Conservation (phyloP, 768 basidiomycete genomes). For the Phaeolepiota aurea region DNA sequence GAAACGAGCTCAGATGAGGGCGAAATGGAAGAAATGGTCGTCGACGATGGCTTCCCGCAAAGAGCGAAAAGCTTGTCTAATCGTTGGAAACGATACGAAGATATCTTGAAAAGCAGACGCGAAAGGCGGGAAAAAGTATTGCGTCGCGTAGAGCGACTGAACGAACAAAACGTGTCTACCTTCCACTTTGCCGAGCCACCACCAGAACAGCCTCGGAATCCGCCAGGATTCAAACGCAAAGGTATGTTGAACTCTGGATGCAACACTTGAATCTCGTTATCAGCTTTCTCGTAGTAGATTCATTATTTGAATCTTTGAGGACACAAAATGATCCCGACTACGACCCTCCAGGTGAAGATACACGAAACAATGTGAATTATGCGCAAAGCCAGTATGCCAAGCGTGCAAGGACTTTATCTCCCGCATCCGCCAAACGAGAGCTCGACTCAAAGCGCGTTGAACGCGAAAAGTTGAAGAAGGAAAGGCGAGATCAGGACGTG, state of each 20-base stretch:
- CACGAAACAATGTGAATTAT: constrained; percentile 23
- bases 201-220: constrained; percentile 11
- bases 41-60: constrained; percentile 23
- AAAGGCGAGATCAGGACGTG: constrained; percentile 28
- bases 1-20: constrained; percentile 9
- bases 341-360: constrained; percentile 20
- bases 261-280: not conserved
- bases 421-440: constrained; percentile 27
- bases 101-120: constrained; percentile 22
- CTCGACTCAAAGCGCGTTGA: constrained; percentile 25
- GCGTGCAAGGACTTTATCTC: constrained; percentile 44
- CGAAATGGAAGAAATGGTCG: constrained; percentile 44
- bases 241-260: constrained; percentile 24
- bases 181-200: constrained; percentile 13
- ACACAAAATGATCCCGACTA: constrained; percentile 22
- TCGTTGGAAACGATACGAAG: constrained; percentile 11
- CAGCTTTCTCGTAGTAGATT: constrained; percentile 17
- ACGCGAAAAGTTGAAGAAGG: constrained; percentile 32
- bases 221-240: constrained; percentile 37
- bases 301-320: constrained; percentile 25
- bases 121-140: constrained; percentile 21
- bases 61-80: constrained; percentile 11
- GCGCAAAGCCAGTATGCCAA: constrained; percentile 28
- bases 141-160: constrained; percentile 16
- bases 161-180: constrained; percentile 1